phyloP scores from a whole-genome alignment of 2,329 filamentous ascomycete species.

The Falciphora oryzae region DNA sequence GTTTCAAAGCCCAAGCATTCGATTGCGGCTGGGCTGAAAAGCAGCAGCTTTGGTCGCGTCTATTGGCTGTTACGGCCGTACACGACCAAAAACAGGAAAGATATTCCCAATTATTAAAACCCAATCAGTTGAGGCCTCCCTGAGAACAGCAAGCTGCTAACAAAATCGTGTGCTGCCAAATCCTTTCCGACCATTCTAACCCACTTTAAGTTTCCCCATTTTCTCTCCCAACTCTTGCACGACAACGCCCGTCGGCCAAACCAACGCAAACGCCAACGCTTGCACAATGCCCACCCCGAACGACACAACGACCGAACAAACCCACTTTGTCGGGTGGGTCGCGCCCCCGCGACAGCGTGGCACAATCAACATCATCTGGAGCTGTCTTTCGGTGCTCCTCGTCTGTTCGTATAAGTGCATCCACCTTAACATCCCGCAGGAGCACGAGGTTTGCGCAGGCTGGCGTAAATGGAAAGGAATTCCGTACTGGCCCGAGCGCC shows the following conservation, averaged over 20 bases:
- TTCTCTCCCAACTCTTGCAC: neutral
- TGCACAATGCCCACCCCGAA: neutral
- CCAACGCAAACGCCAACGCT: neutral
- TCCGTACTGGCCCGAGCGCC: constrained; percentile 3
- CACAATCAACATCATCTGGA: constrained; percentile 19
- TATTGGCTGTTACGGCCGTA: neutral
- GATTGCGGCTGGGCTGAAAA: neutral
- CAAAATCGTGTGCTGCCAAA: neutral
- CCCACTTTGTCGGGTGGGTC: constrained; percentile 1
- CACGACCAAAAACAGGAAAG: neutral
- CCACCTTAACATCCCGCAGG: constrained; percentile 24
- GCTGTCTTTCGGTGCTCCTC: constrained; percentile 16
- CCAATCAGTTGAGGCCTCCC: neutral
- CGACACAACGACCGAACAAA: neutral
- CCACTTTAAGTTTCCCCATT: neutral
- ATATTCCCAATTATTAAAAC: neutral
- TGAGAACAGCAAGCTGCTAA: neutral
- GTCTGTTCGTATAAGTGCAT: constrained; percentile 18
- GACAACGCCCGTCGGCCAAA: neutral
- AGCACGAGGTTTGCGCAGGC: constrained; percentile 39
- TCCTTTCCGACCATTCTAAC: neutral
- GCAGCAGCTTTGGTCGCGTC: neutral
- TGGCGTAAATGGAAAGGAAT: constrained; percentile 4
- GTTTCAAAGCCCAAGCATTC: too few species aligned
- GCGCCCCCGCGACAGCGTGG: constrained; percentile 10